Evolutionary conservation across 1,284 basidiomycete genomes (phyloP).

Genomic region (Xerocomus cyaneibrunnescens): DNA sequence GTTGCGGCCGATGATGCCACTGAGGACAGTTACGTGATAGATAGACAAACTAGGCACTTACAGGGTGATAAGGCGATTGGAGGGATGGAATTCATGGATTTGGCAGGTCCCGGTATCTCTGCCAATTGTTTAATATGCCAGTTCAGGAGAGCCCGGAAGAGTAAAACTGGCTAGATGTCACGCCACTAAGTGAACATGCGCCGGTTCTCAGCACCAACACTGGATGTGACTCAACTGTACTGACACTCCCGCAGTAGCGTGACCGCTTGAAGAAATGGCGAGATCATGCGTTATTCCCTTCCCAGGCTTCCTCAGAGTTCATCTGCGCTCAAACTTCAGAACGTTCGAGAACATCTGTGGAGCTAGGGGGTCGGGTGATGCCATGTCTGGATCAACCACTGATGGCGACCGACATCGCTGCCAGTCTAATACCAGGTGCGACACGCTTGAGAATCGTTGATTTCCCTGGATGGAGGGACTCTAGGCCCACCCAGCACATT

Average conservation of each 20-base stretch:
- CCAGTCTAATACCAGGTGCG: no score
- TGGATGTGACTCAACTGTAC: no score
- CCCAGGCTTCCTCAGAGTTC: no score
- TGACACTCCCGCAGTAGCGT: slow-evolving; percentile 13
- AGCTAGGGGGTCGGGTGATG: neutral
- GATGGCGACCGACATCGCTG: neutral
- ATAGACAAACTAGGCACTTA: slow-evolving; percentile 4
- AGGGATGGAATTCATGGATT: neutral
- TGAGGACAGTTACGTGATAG: slow-evolving; percentile 10
- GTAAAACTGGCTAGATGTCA: no score
- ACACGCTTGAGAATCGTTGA: slow-evolving; percentile 2
- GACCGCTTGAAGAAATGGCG: neutral
- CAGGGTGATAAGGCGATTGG: slow-evolving; percentile 1
- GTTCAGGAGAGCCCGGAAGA: slow-evolving; percentile 2
- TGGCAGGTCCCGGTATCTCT: slow-evolving; percentile 1
- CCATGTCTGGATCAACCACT: no score
- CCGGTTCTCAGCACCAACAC: slow-evolving; percentile 13
- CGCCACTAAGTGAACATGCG: slow-evolving; percentile 22
- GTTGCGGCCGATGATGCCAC: no score
- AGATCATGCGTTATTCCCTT: neutral
- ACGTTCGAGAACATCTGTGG: neutral
- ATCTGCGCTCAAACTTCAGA: neutral
- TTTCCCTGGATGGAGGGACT: neutral
- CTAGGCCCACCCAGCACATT: no score
- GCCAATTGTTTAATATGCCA: neutral